Base-by-base conservation (phyloP, 257 asterid genomes). In the Nicotiana attenuata region DNA sequence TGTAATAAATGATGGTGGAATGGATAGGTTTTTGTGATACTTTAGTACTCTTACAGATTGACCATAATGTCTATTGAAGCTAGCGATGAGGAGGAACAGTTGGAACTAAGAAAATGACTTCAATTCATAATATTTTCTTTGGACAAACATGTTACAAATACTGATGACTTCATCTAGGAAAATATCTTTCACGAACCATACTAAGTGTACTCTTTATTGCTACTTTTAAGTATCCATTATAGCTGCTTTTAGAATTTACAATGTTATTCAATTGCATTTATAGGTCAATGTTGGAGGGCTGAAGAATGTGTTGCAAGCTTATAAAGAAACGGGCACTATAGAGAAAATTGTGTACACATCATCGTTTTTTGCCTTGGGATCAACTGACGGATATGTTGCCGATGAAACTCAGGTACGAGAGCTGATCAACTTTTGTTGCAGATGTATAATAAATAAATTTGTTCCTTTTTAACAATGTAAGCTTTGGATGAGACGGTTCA, bases 241-340 rank as follows among this genome's bases (percentile, higher is more conserved):
- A 73, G 35, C 79, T 75, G 79, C 5, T 50, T 52, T 15, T 50
- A 24, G 24, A 75, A 35, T 50, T 73, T 8, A 19, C 45, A 29
- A 71, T 75, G 45, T 75, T 68, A 65, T 13, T 45, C 67, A 13
- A 61, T 64, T 80, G 31, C 52, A 78, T 57, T 24, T 56, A 20
- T 64, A 95, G 99, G 96, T 95, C 66, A 95, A 96, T 87, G 92
- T 96, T 84, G 97, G 97, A 55, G 99, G 99, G 28, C 87, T 96
- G 88, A 91, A 82, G 92, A 96, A 93, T 85, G 94, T 96, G 16
- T 35, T 96, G 85, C 90, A 83, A 87, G 97, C 94, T 26, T 91
- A 35, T 76, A 90, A 85, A 85, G 97, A 92, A 83, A 85, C 90
- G 15, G 81, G 87, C 22, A 81, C 88, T 14, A 65, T 93, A 76